A percentile compares a stretch with the other conserved stretches of the same genome.
phyloP scores from a whole-genome alignment of 2,329 filamentous ascomycete genomes.

The Tolypocladium sp. region DNA sequence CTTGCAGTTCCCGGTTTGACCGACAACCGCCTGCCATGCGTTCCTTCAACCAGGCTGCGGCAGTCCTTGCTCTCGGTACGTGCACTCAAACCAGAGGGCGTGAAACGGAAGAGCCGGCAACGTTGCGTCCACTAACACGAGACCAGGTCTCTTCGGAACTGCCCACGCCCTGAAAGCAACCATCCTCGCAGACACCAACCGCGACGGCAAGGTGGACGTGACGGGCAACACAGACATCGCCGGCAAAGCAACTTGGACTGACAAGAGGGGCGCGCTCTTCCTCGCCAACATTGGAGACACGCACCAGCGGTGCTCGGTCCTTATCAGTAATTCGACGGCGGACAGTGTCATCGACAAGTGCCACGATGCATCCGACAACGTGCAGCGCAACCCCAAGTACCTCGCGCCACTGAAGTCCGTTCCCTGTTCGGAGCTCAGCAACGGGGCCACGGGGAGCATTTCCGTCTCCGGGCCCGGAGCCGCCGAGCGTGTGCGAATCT shows the following conservation, averaged over 20 bases:
- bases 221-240: slow-evolving; percentile 10
- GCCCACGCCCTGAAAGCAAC: neutral
- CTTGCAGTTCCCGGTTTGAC: no score
- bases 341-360: slow-evolving; percentile 20
- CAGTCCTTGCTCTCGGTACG: neutral
- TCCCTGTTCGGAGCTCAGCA: slow-evolving; percentile 10
- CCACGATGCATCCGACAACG: slow-evolving; percentile 25
- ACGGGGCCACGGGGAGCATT: slow-evolving; percentile 9
- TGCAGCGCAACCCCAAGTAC: slow-evolving; percentile 17
- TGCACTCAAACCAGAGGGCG: neutral
- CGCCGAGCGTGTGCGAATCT: slow-evolving; percentile 16
- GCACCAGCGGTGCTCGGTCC: slow-evolving; percentile 16
- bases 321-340: slow-evolving; percentile 3
- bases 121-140: neutral
- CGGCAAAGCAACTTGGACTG: slow-evolving; percentile 14
- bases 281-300: slow-evolving; percentile 26
- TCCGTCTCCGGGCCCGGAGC: slow-evolving; percentile 3
- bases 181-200: slow-evolving; percentile 23
- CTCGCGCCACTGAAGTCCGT: slow-evolving; percentile 23
- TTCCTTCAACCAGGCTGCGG: neutral
- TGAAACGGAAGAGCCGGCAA: neutral
- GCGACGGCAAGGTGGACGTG: slow-evolving; percentile 21
- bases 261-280: slow-evolving; percentile 21
- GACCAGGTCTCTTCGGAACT: neutral
- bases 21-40: neutral